phyloP scores from a whole-genome alignment of 2,329 filamentous ascomycete species.

The Falciphora oryzae region DNA sequence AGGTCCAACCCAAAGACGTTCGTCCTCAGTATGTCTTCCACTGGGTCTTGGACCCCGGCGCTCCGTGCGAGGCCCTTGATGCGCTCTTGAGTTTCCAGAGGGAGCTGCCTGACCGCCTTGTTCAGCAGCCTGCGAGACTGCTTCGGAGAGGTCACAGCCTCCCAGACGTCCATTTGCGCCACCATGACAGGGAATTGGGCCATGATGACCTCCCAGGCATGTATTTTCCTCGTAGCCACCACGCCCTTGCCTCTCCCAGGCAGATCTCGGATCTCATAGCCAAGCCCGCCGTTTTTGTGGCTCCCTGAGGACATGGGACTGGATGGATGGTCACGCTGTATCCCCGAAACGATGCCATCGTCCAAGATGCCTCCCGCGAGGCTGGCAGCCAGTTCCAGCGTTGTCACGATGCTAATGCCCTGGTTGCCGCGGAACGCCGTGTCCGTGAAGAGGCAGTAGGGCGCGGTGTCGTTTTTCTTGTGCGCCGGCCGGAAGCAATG shows the following conservation, averaged over 20 bases:
- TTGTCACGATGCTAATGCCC: conserved; percentile 22
- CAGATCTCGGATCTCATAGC: conserved; percentile 17
- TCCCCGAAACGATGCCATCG: conserved; percentile 15
- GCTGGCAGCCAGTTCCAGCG: conserved; percentile 18
- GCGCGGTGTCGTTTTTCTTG: conserved; percentile 6
- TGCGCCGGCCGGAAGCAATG: conserved; percentile 14
- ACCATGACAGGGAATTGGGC: conserved; percentile 20
- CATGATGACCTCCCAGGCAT: conserved; percentile 17
- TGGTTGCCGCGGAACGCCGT: conserved; percentile 17
- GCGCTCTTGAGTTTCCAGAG: conserved; percentile 12
- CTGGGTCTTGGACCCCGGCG: conserved; percentile 12
- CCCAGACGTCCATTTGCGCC: conserved; percentile 18
- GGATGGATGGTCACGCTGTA: conserved; percentile 13
- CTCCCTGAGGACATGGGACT: conserved; percentile 10
- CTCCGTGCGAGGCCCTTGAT: conserved; percentile 18
- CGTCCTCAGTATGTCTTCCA: conserved; percentile 20
- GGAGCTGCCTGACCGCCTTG: conserved; percentile 16
- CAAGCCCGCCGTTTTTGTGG: not conserved
- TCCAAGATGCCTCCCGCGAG: conserved; percentile 16
- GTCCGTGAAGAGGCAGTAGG: conserved; percentile 22
- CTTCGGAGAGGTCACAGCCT: conserved; percentile 9
- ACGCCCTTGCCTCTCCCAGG: conserved; percentile 20
- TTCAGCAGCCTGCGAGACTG: conserved; percentile 16
- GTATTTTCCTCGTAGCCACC: conserved; percentile 16
- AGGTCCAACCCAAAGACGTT: conserved; percentile 24